phyloP scores from a whole-genome alignment of 352 stramenopile genomes.

The Pythium biforme region DNA sequence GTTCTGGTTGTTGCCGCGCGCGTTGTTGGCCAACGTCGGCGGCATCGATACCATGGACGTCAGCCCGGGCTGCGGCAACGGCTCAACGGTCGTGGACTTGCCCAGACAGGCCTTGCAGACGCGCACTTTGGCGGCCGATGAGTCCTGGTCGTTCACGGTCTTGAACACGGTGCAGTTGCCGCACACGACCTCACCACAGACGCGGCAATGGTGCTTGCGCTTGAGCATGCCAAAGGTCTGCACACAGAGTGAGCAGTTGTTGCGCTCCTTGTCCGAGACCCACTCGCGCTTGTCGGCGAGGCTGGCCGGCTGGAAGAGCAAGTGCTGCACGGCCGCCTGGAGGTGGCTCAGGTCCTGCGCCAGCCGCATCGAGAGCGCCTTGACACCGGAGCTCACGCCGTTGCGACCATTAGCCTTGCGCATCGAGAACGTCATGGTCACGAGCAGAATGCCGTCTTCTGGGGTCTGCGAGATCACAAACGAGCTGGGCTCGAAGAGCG shows the following conservation, averaged over 20 bases:
- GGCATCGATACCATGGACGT: constrained; percentile 6
- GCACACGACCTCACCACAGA: constrained; percentile 88
- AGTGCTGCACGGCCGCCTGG: constrained; percentile 66
- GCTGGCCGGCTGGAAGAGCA: constrained; percentile 59
- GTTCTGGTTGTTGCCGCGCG: constrained; percentile 18
- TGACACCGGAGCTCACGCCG: constrained; percentile 68
- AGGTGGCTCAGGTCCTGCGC: constrained; percentile 56
- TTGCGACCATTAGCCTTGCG: constrained; percentile 69
- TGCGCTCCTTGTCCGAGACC: constrained; percentile 75
- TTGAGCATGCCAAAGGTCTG: constrained; percentile 82
- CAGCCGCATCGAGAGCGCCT: constrained; percentile 59
- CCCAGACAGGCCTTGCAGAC: constrained; percentile 79
- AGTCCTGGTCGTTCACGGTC: constrained; percentile 52
- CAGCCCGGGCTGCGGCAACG: constrained; percentile 2
- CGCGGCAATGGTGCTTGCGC: constrained; percentile 82
- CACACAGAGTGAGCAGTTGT: constrained; percentile 79
- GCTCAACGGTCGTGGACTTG: constrained; percentile 44
- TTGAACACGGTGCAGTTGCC: constrained; percentile 79
- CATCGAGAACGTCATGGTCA: constrained; percentile 78
- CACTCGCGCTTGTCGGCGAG: constrained; percentile 71
- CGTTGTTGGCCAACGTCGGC: constrained; percentile 2
- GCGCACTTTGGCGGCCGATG: constrained; percentile 53
- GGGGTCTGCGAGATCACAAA: constrained; percentile 70
- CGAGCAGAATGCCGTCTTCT: constrained; percentile 59
- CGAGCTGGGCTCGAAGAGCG: constrained; percentile 71